These are phyloP conservation scores for Crithidia brevicula DNA, from an alignment of 208 protist species.

Conservation along the genomic window DNA sequence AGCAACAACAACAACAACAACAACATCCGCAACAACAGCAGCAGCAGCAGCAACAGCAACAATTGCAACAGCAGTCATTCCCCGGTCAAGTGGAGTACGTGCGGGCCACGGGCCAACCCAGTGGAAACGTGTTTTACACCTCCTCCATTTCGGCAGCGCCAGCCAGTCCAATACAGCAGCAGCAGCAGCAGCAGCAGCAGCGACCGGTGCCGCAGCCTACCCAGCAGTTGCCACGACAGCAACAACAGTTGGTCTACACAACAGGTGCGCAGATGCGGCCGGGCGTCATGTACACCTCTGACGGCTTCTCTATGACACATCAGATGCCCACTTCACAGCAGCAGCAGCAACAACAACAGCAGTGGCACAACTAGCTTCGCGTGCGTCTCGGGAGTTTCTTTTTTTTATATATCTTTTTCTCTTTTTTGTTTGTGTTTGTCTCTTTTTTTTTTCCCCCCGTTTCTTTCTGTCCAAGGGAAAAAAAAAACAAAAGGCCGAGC, in stretches of 20 bases:
- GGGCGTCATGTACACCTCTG: conserved; percentile 31
- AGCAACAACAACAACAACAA: conserved; percentile 4
- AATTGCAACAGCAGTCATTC: conserved; percentile 25
- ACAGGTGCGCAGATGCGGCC: conserved; percentile 24
- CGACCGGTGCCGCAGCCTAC: too few species aligned
- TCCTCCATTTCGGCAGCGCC: conserved; percentile 11
- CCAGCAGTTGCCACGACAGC: conserved; percentile 18
- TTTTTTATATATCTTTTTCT: conserved; percentile 7
- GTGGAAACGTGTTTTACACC: conserved; percentile 24
- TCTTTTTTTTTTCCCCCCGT: too few species aligned
- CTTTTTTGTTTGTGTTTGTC: conserved; percentile 16
- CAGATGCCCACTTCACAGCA: conserved; percentile 26
- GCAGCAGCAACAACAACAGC: conserved; percentile 25
- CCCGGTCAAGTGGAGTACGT: conserved; percentile 25
- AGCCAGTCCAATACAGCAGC: conserved; percentile 15
- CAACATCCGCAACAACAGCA: conserved; percentile 23
- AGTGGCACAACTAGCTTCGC: conserved; percentile 29
- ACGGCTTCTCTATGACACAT: conserved; percentile 26
- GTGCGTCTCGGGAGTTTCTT: not conserved
- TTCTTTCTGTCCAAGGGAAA: too few species aligned
- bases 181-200: conserved; percentile 14
- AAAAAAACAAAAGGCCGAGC: too few species aligned
- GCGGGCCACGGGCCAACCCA: conserved; percentile 11
- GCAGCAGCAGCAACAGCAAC: conserved; percentile 25
- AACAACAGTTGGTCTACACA: conserved; percentile 35